Percentiles rank a stretch among this genome's conserved stretches.
These are phyloP conservation scores for Tagetes patula DNA, from an alignment of 129 eudicot species.

Conservation along the genomic window DNA sequence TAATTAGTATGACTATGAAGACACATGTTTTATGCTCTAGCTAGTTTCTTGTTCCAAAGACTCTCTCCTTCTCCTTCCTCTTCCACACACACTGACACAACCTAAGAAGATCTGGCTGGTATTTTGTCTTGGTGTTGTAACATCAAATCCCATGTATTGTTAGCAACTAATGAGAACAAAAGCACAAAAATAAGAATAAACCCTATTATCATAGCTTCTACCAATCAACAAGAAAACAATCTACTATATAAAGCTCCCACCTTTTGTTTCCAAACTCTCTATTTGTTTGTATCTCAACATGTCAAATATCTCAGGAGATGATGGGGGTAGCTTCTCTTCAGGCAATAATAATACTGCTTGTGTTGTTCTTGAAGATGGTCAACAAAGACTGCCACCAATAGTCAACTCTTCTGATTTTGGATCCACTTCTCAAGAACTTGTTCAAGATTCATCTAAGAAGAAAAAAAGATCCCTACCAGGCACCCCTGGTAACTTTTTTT, in stretches of 20 bases:
- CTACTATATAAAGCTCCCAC: conserved; percentile 20
- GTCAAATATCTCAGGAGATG: conserved; percentile 44
- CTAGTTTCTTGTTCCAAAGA: conserved; percentile 37
- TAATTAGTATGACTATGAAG: conserved; percentile 37
- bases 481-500: conserved; percentile 34
- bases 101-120: conserved; percentile 20
- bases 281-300: conserved; percentile 31
- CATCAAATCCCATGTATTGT: conserved; percentile 49
- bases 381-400: conserved; percentile 30
- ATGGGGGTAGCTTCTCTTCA: conserved; percentile 37
- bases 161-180: conserved; percentile 33
- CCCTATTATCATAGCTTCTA: conserved; percentile 36
- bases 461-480: conserved; percentile 51
- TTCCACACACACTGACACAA: conserved; percentile 19
- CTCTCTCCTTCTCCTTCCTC: conserved; percentile 21
- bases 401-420: conserved; percentile 28
- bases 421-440: conserved; percentile 35
- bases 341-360: conserved; percentile 35
- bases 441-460: conserved; percentile 37
- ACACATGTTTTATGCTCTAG: conserved; percentile 43
- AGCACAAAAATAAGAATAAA: conserved; percentile 37
- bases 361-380: conserved; percentile 30
- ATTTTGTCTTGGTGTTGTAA: conserved; percentile 26
- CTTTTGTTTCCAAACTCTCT: conserved; percentile 26
- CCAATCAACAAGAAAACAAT: conserved; percentile 48